phyloP scores from a whole-genome alignment of 306 rosid species.

The Fagus crenata region DNA sequence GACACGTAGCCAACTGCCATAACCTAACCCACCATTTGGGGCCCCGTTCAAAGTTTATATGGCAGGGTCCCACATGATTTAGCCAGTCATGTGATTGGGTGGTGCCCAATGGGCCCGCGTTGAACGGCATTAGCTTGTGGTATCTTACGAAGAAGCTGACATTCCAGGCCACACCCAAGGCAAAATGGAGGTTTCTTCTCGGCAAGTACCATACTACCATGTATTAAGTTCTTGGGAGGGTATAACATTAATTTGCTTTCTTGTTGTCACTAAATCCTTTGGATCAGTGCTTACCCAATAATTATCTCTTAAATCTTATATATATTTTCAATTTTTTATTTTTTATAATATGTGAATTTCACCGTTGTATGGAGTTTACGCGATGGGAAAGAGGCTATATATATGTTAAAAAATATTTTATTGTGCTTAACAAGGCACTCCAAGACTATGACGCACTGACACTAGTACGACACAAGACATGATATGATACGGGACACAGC shows the following conservation, averaged over 20 bases:
- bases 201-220: not conserved
- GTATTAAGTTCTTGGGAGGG: not conserved
- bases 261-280: not conserved
- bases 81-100: not conserved
- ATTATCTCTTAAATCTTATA: too few species aligned
- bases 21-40: conserved; percentile 14
- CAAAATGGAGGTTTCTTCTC: not conserved
- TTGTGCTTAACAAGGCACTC: not conserved
- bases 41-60: conserved; percentile 6
- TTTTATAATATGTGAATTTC: too few species aligned
- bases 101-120: not conserved
- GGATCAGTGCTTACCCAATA: not conserved
- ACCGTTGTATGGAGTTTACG: too few species aligned
- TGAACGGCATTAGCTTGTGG: too few species aligned
- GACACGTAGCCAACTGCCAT: conserved; percentile 35
- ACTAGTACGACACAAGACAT: too few species aligned
- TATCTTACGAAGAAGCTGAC: too few species aligned
- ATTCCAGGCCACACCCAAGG: too few species aligned
- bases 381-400: too few species aligned
- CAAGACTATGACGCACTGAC: not conserved
- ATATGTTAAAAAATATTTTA: too few species aligned
- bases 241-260: not conserved
- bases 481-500: too few species aligned
- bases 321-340: too few species aligned
- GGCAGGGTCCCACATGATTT: not conserved